Percentiles rank a stretch among this genome's conserved stretches.
Evolutionary conservation across 345 rosid species (phyloP).

Genomic region (Hirschfeldia incana): DNA sequence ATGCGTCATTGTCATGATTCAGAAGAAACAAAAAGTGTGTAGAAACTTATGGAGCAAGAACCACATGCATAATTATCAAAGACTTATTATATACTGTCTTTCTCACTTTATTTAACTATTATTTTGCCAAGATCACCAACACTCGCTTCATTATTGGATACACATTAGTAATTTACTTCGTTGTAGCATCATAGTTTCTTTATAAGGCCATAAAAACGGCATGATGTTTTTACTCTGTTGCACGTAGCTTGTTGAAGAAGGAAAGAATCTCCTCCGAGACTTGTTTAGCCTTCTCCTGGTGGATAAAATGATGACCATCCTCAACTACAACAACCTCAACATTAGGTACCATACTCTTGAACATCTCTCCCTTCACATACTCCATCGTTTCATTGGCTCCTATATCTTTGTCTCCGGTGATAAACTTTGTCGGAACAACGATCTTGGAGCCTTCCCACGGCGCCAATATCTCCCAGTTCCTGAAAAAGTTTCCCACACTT

Average conservation of each 20-base stretch:
- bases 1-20: not conserved
- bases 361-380: slow-evolving; percentile 52
- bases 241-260: slow-evolving; percentile 43
- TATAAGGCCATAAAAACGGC: not conserved
- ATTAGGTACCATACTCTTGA: slow-evolving; percentile 56
- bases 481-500: slow-evolving; percentile 4
- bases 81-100: too few relatives aligned
- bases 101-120: too few relatives aligned
- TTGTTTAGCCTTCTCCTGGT: slow-evolving; percentile 55
- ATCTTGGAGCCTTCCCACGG: slow-evolving; percentile 63
- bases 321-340: slow-evolving; percentile 57
- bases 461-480: slow-evolving; percentile 68
- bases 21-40: not conserved
- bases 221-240: slow-evolving; percentile 4
- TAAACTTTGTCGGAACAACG: slow-evolving; percentile 51
- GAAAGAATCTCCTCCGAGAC: slow-evolving; percentile 59
- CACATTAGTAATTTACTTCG: not conserved
- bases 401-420: slow-evolving; percentile 49
- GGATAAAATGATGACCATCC: slow-evolving; percentile 67
- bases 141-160: not conserved
- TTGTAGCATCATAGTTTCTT: not conserved
- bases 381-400: slow-evolving; percentile 43
- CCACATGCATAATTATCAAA: too few relatives aligned
- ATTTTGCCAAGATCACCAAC: not conserved
- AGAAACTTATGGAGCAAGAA: not conserved